Evolutionary conservation across 2,329 filamentous ascomycete genomes (phyloP).

Genomic region (Metarhizium robertsii): DNA sequence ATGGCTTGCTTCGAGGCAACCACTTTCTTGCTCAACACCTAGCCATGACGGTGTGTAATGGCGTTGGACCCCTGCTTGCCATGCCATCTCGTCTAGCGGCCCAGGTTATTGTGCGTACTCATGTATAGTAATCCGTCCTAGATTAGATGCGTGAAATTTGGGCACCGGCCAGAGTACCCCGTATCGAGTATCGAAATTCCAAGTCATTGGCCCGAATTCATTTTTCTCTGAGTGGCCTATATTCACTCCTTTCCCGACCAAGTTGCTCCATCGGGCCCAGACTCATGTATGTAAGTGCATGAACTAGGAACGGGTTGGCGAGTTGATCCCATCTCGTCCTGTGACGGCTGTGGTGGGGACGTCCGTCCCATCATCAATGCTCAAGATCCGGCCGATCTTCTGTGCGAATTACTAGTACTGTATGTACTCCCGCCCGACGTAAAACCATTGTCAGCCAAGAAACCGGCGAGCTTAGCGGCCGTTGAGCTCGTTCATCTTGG

Average conservation of each 20-base stretch:
- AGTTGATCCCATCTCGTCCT: neutral
- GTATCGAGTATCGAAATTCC: neutral
- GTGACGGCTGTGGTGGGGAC: neutral
- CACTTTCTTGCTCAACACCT: neutral
- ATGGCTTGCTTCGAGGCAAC: neutral
- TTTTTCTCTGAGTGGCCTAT: too few relatives aligned
- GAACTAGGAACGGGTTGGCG: neutral
- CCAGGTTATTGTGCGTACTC: neutral
- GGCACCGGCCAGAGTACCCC: neutral
- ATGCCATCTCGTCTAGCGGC: neutral
- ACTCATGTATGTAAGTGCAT: too few relatives aligned
- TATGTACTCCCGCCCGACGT: neutral
- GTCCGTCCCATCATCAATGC: neutral
- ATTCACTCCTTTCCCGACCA: too few relatives aligned
- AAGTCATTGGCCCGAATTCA: neutral
- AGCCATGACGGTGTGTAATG: neutral
- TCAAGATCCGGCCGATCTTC: neutral
- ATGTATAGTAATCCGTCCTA: neutral
- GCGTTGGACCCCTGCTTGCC: neutral
- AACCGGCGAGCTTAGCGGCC: too few relatives aligned
- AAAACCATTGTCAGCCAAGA: neutral
- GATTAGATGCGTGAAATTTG: neutral
- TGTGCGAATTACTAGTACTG: neutral
- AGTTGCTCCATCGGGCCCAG: too few relatives aligned
- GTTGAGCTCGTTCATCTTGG: too few relatives aligned